Evolutionary conservation across 768 basidiomycete species (phyloP).

Genomic region (Mycena alexandri): DNA sequence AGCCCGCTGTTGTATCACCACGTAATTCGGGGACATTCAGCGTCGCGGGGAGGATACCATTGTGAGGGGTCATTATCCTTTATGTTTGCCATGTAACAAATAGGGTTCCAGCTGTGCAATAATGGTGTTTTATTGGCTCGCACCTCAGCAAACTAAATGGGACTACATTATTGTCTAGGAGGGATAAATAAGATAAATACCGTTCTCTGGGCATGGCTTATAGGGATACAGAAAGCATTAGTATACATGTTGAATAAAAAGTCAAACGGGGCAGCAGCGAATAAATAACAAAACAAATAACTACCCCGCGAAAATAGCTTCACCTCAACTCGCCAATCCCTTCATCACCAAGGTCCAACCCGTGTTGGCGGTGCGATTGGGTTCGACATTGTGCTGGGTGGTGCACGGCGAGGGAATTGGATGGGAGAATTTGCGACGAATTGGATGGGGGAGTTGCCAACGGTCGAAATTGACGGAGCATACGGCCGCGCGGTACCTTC

Average conservation of each 20-base stretch:
- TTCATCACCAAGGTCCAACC: background rate
- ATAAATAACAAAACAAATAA: constrained; percentile 29
- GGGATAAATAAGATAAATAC: constrained; percentile 1
- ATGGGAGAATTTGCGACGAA: constrained; percentile 15
- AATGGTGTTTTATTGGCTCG: no score
- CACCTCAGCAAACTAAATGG: no score
- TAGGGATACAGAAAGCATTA: constrained; percentile 6
- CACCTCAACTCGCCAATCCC: background rate
- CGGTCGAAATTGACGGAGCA: constrained; percentile 14
- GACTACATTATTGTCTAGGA: no score
- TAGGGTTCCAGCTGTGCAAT: no score
- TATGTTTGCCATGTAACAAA: no score
- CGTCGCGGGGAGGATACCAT: constrained; percentile 2
- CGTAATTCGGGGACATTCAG: background rate
- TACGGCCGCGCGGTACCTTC: constrained; percentile 20
- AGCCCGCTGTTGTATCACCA: background rate
- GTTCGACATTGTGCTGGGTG: background rate
- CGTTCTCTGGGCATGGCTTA: background rate
- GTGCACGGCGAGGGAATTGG: constrained; percentile 16
- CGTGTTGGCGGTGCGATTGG: background rate
- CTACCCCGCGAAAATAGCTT: constrained; percentile 1
- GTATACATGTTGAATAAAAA: background rate
- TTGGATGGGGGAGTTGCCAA: constrained; percentile 19
- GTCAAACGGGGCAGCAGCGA: constrained; percentile 5
- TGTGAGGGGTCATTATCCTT: background rate